Conservation (phyloP, 164 flowering plant genomes). For the Piper betle region DNA sequence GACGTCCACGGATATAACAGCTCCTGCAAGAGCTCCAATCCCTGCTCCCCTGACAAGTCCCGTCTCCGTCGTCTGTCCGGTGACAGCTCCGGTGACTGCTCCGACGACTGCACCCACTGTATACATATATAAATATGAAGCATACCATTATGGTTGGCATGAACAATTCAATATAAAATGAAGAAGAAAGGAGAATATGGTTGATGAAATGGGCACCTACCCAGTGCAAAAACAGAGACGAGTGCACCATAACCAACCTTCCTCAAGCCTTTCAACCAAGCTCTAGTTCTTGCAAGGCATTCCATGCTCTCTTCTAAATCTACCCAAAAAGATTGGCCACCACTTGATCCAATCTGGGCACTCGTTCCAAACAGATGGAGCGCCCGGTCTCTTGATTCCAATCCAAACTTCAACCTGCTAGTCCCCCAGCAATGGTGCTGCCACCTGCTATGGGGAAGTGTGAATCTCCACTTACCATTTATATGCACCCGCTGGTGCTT, state of each 20-base stretch:
- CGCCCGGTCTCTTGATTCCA: too few relatives aligned
- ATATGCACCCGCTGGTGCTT: neutral
- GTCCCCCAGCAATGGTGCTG: neutral
- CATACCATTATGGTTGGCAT: neutral
- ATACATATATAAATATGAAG: neutral
- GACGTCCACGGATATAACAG: constrained; percentile 44
- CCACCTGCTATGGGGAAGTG: neutral
- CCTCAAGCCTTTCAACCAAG: constrained; percentile 12
- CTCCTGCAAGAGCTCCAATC: constrained; percentile 58
- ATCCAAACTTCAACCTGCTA: neutral
- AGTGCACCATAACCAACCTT: constrained; percentile 17
- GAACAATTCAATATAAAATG: neutral
- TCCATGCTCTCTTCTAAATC: neutral
- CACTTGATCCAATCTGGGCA: neutral
- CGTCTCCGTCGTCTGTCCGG: constrained; percentile 63
- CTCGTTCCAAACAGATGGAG: too few relatives aligned
- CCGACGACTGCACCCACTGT: constrained; percentile 65
- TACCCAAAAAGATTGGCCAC: neutral
- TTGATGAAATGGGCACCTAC: constrained; percentile 12
- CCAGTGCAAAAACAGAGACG: constrained; percentile 38
- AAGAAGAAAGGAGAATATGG: neutral
- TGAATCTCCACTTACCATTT: neutral
- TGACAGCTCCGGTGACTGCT: constrained; percentile 41
- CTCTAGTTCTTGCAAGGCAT: constrained; percentile 1
- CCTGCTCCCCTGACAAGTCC: constrained; percentile 52